Conservation (phyloP, 345 rosid genomes). For the Sonneratia alba region DNA sequence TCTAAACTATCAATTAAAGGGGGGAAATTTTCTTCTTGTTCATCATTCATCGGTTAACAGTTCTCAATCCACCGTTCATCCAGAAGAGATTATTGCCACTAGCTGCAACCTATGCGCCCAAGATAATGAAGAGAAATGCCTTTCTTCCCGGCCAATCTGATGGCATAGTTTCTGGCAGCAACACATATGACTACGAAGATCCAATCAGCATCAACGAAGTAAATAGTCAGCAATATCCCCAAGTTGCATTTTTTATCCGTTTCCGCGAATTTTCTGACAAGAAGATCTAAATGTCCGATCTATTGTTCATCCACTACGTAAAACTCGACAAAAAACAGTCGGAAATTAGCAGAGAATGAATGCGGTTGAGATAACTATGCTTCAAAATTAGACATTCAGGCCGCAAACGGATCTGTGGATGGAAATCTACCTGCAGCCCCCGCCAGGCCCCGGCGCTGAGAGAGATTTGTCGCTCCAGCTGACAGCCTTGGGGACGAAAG, state of each 20-base stretch:
- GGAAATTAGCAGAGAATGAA: not conserved
- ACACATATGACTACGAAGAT: not conserved
- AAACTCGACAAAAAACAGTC: not conserved
- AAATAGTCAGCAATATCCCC: not conserved
- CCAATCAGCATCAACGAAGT: not conserved
- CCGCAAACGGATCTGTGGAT: not conserved
- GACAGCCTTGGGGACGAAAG: conserved; percentile 3
- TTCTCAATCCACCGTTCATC: not conserved
- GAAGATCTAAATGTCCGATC: not conserved
- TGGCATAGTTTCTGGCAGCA: not conserved
- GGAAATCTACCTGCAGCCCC: not conserved
- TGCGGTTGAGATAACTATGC: not conserved
- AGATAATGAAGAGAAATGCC: not conserved
- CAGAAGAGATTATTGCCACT: not conserved
- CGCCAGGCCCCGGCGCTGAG: not conserved
- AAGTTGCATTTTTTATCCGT: not conserved
- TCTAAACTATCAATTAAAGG: too few species aligned
- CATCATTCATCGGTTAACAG: too few species aligned
- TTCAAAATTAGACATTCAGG: not conserved
- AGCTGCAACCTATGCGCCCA: not conserved
- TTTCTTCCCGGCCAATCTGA: not conserved
- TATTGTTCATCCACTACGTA: not conserved
- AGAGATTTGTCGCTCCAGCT: not conserved
- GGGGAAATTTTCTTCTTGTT: too few species aligned
- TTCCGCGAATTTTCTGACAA: not conserved